Conservation (phyloP, 2,329 filamentous ascomycete species). For the Colletotrichum endophyticum region DNA sequence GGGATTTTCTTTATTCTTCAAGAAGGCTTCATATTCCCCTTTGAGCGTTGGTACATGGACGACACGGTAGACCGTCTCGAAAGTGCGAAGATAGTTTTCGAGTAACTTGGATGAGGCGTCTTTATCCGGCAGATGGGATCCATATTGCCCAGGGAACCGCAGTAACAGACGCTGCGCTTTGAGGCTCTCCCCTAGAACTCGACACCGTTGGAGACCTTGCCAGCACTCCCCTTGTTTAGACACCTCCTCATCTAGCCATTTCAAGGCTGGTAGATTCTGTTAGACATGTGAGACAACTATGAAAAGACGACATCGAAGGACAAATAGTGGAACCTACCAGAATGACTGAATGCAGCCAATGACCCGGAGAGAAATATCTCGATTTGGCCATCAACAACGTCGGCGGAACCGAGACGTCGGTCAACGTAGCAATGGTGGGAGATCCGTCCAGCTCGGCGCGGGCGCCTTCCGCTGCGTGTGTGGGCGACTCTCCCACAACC, state of each 20-base stretch:
- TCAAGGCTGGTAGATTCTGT: conserved; percentile 48
- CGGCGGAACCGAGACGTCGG: neutral
- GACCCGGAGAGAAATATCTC: neutral
- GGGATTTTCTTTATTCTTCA: conserved; percentile 14
- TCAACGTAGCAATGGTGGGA: neutral
- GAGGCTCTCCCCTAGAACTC: conserved; percentile 41
- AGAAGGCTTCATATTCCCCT: conserved; percentile 32
- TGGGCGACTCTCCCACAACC: neutral
- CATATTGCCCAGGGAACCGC: conserved; percentile 37
- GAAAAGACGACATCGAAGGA: neutral
- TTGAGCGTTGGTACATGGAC: conserved; percentile 45
- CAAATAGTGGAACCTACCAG: conserved; percentile 18
- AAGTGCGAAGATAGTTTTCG: conserved; percentile 42
- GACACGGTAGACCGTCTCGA: conserved; percentile 46
- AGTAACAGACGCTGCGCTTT: conserved; percentile 42
- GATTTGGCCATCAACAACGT: conserved; percentile 5
- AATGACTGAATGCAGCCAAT: neutral
- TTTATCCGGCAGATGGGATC: conserved; percentile 40
- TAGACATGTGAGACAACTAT: conserved; percentile 33
- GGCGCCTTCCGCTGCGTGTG: neutral
- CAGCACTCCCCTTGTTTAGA: conserved; percentile 34
- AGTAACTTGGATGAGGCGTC: conserved; percentile 43
- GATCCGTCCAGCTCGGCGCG: neutral
- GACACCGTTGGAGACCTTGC: conserved; percentile 40
- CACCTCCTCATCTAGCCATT: conserved; percentile 34